Conservation (phyloP, 805 yeast genomes). For the Saccharomycopsis javanensis region DNA sequence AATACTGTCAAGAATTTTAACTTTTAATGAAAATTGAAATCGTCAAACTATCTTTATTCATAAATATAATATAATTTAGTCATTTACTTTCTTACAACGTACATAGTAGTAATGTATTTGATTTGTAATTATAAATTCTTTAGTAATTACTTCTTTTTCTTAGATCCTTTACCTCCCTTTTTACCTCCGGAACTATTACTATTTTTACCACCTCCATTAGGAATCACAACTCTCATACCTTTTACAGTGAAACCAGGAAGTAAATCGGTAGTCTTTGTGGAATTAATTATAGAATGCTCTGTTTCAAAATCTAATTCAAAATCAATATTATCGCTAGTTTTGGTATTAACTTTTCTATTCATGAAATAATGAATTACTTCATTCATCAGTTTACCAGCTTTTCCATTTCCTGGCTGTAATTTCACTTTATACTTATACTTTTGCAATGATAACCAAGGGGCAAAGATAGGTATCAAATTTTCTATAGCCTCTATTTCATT, state of each 20-base stretch:
- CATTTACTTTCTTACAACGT: not conserved
- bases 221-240: slow-evolving; percentile 55
- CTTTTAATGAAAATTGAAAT: slow-evolving; percentile 8
- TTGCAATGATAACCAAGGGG: slow-evolving; percentile 78
- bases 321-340: slow-evolving; percentile 22
- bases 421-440: slow-evolving; percentile 76
- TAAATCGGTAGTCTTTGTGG: slow-evolving; percentile 55
- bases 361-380: slow-evolving; percentile 57
- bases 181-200: slow-evolving; percentile 21
- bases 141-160: slow-evolving; percentile 13
- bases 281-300: slow-evolving; percentile 48
- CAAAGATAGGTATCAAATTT: slow-evolving; percentile 77
- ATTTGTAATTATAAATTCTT: no score
- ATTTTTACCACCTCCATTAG: slow-evolving; percentile 31
- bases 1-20: slow-evolving; percentile 39
- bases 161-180: slow-evolving; percentile 23
- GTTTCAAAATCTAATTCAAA: slow-evolving; percentile 59
- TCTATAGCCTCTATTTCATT: slow-evolving; percentile 39
- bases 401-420: slow-evolving; percentile 64
- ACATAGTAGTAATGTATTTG: not conserved
- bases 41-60: not conserved
- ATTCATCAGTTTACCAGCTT: slow-evolving; percentile 77
- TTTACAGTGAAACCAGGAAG: slow-evolving; percentile 60
- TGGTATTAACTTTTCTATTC: slow-evolving; percentile 34
- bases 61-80: not conserved